These are phyloP conservation scores for Vaccinium myrtillus DNA, from an alignment of 148 eudicot genomes.

Conservation along the genomic window DNA sequence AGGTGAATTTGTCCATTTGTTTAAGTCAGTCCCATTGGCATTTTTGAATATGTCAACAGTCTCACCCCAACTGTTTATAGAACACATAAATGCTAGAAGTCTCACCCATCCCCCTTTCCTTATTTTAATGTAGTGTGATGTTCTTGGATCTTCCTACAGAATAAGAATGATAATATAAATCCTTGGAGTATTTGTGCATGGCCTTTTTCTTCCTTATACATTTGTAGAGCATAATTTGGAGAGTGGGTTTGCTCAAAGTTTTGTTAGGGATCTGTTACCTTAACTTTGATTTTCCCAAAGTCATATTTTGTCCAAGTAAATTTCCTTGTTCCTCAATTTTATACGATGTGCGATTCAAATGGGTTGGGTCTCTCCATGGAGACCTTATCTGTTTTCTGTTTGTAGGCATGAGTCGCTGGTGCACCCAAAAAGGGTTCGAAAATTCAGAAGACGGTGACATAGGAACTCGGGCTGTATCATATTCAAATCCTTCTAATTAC, in stretches of 20 bases:
- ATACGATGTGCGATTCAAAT: neutral
- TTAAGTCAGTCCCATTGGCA: neutral
- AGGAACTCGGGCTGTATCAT: neutral
- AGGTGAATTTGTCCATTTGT: neutral
- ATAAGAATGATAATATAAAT: neutral
- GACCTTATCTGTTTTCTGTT: neutral
- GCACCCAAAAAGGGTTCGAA: neutral
- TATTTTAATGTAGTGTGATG: neutral
- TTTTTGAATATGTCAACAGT: too few relatives aligned
- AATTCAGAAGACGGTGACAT: neutral
- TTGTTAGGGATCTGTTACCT: neutral
- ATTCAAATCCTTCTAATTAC: neutral
- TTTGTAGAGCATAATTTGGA: neutral
- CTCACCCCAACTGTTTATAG: too few relatives aligned
- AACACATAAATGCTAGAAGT: neutral
- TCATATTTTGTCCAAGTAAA: neutral
- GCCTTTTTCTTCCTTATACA: neutral
- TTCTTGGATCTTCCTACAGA: neutral
- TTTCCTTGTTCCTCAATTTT: neutral
- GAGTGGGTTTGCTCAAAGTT: neutral
- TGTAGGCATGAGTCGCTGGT: slow-evolving; percentile 3
- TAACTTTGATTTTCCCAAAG: neutral
- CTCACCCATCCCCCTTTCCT: neutral
- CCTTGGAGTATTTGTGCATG: neutral
- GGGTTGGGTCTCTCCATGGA: neutral